Evolutionary conservation across 148 eudicot genomes (phyloP).

Genomic region (Nyssa sinensis): DNA sequence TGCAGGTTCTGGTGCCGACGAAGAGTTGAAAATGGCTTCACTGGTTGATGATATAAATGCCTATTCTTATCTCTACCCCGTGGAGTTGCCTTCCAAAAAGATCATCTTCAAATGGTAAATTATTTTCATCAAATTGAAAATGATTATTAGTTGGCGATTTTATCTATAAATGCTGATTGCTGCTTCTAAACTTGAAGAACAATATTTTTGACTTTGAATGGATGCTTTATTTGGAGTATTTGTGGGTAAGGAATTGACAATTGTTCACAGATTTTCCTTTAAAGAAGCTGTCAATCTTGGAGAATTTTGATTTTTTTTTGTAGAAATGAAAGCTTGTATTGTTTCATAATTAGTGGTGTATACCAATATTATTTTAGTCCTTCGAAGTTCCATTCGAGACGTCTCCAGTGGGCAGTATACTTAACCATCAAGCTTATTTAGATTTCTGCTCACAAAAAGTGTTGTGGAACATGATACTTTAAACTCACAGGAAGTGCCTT

Average conservation of each 20-base stretch:
- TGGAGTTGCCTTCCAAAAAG: constrained; percentile 61
- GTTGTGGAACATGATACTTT: not conserved
- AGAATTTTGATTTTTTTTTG: too few species aligned
- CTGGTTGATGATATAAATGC: constrained; percentile 78
- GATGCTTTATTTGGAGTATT: not conserved
- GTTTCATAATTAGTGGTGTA: not conserved
- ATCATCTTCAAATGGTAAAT: constrained; percentile 72
- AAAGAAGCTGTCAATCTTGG: too few species aligned
- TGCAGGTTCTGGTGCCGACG: constrained; percentile 62
- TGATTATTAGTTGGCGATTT: not conserved
- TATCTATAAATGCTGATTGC: not conserved
- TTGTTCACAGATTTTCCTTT: too few species aligned
- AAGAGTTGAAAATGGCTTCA: constrained; percentile 66
- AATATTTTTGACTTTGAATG: not conserved
- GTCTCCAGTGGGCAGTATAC: not conserved
- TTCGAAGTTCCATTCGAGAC: not conserved
- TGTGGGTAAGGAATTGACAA: not conserved
- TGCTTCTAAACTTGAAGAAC: not conserved
- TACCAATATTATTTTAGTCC: not conserved
- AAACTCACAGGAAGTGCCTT: not conserved
- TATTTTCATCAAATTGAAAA: not conserved
- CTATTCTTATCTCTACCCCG: constrained; percentile 65
- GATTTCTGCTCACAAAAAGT: too few species aligned
- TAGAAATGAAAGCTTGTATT: too few species aligned
- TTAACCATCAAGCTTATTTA: not conserved